A percentile compares a stretch with the other conserved stretches of the same genome.
Evolutionary conservation across 352 stramenopile genomes (phyloP).

Genomic region (Phytophthora podocarpi): DNA sequence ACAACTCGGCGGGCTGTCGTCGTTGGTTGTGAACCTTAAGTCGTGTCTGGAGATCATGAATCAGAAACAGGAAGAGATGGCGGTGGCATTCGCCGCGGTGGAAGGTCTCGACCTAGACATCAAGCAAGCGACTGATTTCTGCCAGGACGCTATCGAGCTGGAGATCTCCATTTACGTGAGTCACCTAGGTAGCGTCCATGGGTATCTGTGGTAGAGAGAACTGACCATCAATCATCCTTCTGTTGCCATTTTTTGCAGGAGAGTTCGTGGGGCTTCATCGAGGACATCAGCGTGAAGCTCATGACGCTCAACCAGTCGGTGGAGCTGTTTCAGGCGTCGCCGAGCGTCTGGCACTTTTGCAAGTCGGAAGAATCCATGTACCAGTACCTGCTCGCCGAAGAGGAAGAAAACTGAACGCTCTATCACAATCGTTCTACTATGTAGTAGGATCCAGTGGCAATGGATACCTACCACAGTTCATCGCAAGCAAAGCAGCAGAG

Average conservation of each 20-base stretch:
- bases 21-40: constrained; percentile 82
- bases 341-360: constrained; percentile 86
- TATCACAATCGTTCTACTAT: no score
- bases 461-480: no score
- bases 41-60: constrained; percentile 87
- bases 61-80: constrained; percentile 81
- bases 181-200: constrained; percentile 4
- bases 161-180: constrained; percentile 74
- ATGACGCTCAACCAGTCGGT: constrained; percentile 66
- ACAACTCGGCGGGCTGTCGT: constrained; percentile 76
- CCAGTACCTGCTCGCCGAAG: constrained; percentile 77
- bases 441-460: background rate
- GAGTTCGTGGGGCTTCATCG: constrained; percentile 81
- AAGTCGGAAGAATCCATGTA: constrained; percentile 79
- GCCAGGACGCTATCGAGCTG: constrained; percentile 80
- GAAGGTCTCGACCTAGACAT: constrained; percentile 82
- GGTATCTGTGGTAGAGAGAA: background rate
- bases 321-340: constrained; percentile 67
- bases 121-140: constrained; percentile 82
- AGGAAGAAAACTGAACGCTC: constrained; percentile 54
- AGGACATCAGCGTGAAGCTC: constrained; percentile 78
- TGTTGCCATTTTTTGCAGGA: constrained; percentile 45
- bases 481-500: constrained; percentile 4
- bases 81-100: constrained; percentile 68
- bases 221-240: constrained; percentile 6